Base-by-base conservation (phyloP, 257 asterid species). In the Misopates orontium region DNA sequence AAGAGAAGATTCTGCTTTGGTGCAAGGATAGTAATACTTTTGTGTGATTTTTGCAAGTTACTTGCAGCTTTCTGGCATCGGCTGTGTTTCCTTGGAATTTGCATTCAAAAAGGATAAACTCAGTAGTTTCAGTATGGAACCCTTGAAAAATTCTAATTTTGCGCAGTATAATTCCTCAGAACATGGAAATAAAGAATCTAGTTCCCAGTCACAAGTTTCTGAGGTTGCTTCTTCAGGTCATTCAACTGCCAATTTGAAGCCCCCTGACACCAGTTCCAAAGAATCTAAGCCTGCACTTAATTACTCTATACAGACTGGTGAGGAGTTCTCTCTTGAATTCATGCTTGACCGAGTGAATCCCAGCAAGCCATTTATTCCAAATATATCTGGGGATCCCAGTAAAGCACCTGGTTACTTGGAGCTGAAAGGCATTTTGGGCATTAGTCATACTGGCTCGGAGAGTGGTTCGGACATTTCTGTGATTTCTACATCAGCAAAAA, bases 291-390 rank as follows among this genome's bases (percentile, higher is more conserved):
- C 93, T 58, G 91, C 81, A 25, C 91, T 31, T 56, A 87, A 92
- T 76, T 89, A 67, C 83, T 89, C 98, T 41, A 82, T 92, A 70
- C 97, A 82, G 81, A 92, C 98, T n/a, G 98, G 98, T 47, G 98
- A 92, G 77, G 98, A 89, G 79, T 92, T 92, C 70, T 74, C 96
- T 54, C 86, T 87, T 40, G 96, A 91, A 71, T 92, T 92, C 78
- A 89, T 92, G 96, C 96, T 81, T 18, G 96, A 89, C 64, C 72
- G 91, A 40, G 86, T 83, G 67, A 87, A 83, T 77, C 84, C 85
- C 25, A 78, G 76, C 83, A 75, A 74, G 68, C 80, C 90, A 49
- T 71, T 71, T 69, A 68, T 66, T 62, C 82, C 95, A 42, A 84
- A 71, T 68, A 56, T 62, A 66, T 64, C 83, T 45, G 86, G 87